These are phyloP conservation scores for Silene coronaria DNA, from an alignment of 179 eudicot genomes.

Conservation along the genomic window DNA sequence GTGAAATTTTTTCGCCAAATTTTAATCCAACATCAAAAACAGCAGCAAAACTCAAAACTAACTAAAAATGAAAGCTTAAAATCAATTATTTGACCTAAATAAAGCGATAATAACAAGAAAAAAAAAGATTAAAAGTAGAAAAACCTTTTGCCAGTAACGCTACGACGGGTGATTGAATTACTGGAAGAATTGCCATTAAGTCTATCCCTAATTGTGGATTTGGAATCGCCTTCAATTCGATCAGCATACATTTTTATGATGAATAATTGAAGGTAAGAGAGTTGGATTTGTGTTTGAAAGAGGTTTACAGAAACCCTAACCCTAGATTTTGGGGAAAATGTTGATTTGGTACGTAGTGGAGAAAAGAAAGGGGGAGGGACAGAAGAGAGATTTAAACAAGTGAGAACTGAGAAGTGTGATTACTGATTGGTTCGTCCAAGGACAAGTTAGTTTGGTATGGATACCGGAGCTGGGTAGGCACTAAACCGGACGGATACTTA, in stretches of 20 bases:
- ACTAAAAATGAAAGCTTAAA: background rate
- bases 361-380: background rate
- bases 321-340: slow-evolving; percentile 22
- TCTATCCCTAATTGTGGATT: slow-evolving; percentile 25
- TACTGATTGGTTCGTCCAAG: background rate
- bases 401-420: too few species aligned
- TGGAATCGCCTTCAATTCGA: slow-evolving; percentile 27
- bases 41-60: background rate
- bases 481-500: too few species aligned
- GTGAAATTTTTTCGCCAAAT: background rate
- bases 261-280: background rate
- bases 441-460: background rate
- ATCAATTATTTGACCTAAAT: background rate
- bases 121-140: background rate
- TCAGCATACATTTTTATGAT: slow-evolving; percentile 29
- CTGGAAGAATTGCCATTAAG: slow-evolving; percentile 17
- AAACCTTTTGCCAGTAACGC: slow-evolving; percentile 31
- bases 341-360: background rate
- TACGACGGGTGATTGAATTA: slow-evolving; percentile 16
- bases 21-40: background rate
- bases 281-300: background rate
- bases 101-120: background rate
- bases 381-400: background rate
- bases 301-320: slow-evolving; percentile 22
- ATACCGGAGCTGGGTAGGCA: too few species aligned